A percentile compares a stretch with the other conserved stretches of the same genome.
phyloP scores from a whole-genome alignment of 208 protist genomes.

The Trypanosomatidae sp. region DNA sequence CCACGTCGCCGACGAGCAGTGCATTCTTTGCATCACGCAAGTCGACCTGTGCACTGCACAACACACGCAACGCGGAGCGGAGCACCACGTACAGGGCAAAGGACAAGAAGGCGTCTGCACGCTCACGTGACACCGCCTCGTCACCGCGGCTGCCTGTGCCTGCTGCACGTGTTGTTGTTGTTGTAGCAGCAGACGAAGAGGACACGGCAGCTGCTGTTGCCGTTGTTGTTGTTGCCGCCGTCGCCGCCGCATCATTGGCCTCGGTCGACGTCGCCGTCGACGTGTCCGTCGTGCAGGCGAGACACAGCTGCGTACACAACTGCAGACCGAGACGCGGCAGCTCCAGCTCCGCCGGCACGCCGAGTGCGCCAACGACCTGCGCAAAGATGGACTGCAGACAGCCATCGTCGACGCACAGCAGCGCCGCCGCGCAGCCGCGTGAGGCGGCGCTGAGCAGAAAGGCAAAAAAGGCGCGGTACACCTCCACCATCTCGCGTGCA shows the following conservation, averaged over 20 bases:
- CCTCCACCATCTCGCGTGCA: constrained; percentile 35
- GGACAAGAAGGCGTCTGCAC: constrained; percentile 1
- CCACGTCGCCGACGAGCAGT: constrained; percentile 33
- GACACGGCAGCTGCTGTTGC: too few species aligned
- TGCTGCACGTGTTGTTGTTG: too few species aligned
- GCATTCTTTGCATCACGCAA: constrained; percentile 58
- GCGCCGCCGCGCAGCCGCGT: constrained; percentile 21
- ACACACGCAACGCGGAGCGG: constrained; percentile 5
- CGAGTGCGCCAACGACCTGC: constrained; percentile 25
- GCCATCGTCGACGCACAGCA: constrained; percentile 18
- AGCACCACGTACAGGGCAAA: constrained; percentile 11
- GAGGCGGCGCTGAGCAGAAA: constrained; percentile 31
- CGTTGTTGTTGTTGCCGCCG: too few species aligned
- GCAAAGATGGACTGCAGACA: constrained; percentile 13
- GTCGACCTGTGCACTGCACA: constrained; percentile 26
- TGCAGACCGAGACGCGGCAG: constrained; percentile 50
- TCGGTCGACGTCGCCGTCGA: too few species aligned
- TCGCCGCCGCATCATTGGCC: too few species aligned
- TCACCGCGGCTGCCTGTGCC: too few species aligned
- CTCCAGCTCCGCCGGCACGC: constrained; percentile 39
- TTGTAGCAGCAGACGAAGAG: too few species aligned
- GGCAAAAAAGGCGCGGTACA: constrained; percentile 53
- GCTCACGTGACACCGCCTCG: too few species aligned
- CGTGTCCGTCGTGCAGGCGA: too few species aligned
- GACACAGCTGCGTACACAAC: constrained; percentile 22